Evolutionary conservation across 148 eudicot species (phyloP).

Genomic region (Spergularia bocconei): DNA sequence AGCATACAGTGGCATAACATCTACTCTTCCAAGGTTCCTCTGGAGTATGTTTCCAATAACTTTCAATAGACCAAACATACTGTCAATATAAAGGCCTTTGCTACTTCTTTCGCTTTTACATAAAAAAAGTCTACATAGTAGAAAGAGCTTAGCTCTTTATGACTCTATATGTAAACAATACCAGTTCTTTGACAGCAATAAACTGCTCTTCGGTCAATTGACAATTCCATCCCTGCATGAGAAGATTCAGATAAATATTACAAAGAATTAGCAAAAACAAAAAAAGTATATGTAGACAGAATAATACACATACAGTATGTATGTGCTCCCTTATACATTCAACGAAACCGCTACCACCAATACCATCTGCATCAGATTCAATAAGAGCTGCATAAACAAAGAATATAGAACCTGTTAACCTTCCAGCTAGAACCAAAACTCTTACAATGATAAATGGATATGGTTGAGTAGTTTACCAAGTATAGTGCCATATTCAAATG

Average conservation of each 20-base stretch:
- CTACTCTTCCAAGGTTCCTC: neutral
- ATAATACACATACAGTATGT: conserved; percentile 69
- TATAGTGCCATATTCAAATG: conserved; percentile 98
- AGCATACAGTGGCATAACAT: neutral
- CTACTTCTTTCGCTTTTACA: neutral
- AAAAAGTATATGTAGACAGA: neutral
- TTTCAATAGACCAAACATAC: neutral
- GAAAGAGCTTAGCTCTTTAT: neutral
- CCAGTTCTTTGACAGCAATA: conserved; percentile 99
- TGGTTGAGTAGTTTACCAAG: conserved; percentile 51
- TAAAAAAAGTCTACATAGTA: neutral
- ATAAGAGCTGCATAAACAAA: conserved; percentile 77
- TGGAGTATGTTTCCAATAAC: neutral
- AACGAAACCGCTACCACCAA: conserved; percentile 99
- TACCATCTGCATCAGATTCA: conserved; percentile 98
- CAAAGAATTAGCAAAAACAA: conserved; percentile 4
- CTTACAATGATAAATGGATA: neutral
- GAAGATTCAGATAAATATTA: conserved; percentile 18
- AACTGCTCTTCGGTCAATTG: conserved; percentile 96
- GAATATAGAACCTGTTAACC: conserved; percentile 4
- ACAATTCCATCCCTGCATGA: conserved; percentile 79
- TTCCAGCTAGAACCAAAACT: conserved; percentile 9
- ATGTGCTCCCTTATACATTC: conserved; percentile 99
- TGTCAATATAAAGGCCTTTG: neutral
- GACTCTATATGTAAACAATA: conserved; percentile 17